phyloP scores from a whole-genome alignment of 2,329 filamentous ascomycete species.

The Pseudovirgaria hyperparasitica region DNA sequence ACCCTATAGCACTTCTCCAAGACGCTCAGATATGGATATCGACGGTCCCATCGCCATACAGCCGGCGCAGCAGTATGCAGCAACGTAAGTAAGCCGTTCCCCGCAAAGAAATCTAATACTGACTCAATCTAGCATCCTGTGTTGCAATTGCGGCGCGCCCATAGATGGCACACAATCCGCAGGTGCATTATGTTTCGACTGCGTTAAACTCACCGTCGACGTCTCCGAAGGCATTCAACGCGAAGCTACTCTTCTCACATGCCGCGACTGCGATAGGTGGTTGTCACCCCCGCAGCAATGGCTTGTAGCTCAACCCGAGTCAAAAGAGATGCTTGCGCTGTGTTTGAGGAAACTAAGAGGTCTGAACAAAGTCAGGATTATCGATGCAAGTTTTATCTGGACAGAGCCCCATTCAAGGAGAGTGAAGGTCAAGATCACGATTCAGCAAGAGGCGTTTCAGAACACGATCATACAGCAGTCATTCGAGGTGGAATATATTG shows the following conservation, averaged over 20 bases:
- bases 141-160: constrained; percentile 91
- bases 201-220: constrained; percentile 87
- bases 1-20: not conserved
- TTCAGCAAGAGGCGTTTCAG: constrained; percentile 60
- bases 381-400: constrained; percentile 95
- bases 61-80: constrained; percentile 28
- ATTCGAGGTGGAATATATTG: constrained; percentile 87
- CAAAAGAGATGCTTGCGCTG: constrained; percentile 79
- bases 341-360: constrained; percentile 82
- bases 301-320: constrained; percentile 76
- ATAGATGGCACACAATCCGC: constrained; percentile 76
- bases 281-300: constrained; percentile 75
- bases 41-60: constrained; percentile 27
- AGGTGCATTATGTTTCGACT: constrained; percentile 89
- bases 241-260: constrained; percentile 82
- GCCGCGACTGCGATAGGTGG: constrained; percentile 87
- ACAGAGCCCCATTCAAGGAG: constrained; percentile 92
- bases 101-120: too few species aligned
- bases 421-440: constrained; percentile 88
- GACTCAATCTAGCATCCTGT: too few species aligned
- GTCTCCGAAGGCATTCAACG: constrained; percentile 84
- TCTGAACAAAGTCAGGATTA: constrained; percentile 79
- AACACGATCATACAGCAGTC: constrained; percentile 73
- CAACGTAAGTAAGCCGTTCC: too few species aligned
- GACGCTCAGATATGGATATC: constrained; percentile 22